These are phyloP conservation scores for Piedraia hortae DNA, from an alignment of 2,329 filamentous ascomycete genomes.

Conservation along the genomic window DNA sequence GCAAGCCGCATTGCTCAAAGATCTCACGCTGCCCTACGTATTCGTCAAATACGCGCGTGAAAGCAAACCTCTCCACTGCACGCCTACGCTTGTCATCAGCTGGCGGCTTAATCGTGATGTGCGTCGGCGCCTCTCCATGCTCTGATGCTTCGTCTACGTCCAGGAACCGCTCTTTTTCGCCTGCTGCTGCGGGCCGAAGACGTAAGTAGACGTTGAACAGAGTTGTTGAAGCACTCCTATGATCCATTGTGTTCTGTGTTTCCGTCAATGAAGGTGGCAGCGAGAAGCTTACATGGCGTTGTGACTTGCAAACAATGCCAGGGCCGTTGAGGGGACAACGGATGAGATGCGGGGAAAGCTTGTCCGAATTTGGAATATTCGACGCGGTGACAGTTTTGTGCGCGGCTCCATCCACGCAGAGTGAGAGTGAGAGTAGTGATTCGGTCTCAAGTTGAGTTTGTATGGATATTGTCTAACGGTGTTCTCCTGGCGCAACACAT, in stretches of 20 bases:
- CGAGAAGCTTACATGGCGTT: background rate
- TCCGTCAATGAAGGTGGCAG: too few relatives aligned
- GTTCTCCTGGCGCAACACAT: too few relatives aligned
- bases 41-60: constrained; percentile 82
- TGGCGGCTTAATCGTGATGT: constrained; percentile 30
- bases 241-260: constrained; percentile 6
- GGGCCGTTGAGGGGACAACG: too few relatives aligned
- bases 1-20: constrained; percentile 53
- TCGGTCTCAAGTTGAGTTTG: too few relatives aligned
- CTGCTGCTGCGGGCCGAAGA: constrained; percentile 24
- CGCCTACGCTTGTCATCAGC: constrained; percentile 59
- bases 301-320: too few relatives aligned
- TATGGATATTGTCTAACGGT: too few relatives aligned
- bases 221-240: constrained; percentile 10
- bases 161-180: constrained; percentile 39
- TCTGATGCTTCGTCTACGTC: constrained; percentile 36
- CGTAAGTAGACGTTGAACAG: constrained; percentile 85
- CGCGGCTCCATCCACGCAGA: too few relatives aligned
- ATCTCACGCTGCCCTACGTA: constrained; percentile 60
- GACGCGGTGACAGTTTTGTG: too few relatives aligned
- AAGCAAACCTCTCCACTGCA: constrained; percentile 78
- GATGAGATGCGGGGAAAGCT: too few relatives aligned
- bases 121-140: constrained; percentile 16
- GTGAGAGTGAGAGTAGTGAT: too few relatives aligned
- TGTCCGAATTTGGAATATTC: too few relatives aligned